Evolutionary conservation across 257 asterid species (phyloP).

Genomic region (Perilla frutescens): DNA sequence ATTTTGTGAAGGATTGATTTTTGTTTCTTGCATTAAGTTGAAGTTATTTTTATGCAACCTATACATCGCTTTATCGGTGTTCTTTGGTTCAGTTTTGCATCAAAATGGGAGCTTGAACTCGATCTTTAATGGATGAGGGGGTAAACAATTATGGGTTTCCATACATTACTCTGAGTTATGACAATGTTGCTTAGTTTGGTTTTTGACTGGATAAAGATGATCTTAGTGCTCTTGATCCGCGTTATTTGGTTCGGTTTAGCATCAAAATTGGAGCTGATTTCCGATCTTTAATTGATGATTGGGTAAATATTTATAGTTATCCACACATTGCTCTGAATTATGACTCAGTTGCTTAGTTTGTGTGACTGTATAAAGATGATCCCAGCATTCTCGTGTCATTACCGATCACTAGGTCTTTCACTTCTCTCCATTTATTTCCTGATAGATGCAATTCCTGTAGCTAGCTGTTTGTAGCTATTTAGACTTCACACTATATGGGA

Average conservation of each 20-base stretch:
- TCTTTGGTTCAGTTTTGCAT: background rate
- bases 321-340: conserved; percentile 18
- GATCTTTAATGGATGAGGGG: conserved; percentile 6
- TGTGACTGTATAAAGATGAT: conserved; percentile 3
- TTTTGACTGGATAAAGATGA: conserved; percentile 11
- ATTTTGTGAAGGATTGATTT: background rate
- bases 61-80: background rate
- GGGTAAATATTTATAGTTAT: background rate
- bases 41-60: background rate
- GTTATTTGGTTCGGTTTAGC: background rate
- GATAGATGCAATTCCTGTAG: background rate
- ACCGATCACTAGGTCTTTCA: background rate
- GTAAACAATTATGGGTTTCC: background rate
- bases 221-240: background rate
- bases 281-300: conserved; percentile 1
- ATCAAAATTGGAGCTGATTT: conserved; percentile 18
- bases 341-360: background rate
- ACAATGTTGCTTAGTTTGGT: conserved; percentile 8
- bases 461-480: background rate
- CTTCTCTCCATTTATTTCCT: background rate
- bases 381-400: conserved; percentile 4
- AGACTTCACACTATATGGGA: background rate
- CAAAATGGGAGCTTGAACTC: conserved; percentile 25
- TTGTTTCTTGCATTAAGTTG: background rate
- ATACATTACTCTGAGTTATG: conserved; percentile 6